Base-by-base conservation (phyloP, 768 basidiomycete species). In the Suillus paluster region DNA sequence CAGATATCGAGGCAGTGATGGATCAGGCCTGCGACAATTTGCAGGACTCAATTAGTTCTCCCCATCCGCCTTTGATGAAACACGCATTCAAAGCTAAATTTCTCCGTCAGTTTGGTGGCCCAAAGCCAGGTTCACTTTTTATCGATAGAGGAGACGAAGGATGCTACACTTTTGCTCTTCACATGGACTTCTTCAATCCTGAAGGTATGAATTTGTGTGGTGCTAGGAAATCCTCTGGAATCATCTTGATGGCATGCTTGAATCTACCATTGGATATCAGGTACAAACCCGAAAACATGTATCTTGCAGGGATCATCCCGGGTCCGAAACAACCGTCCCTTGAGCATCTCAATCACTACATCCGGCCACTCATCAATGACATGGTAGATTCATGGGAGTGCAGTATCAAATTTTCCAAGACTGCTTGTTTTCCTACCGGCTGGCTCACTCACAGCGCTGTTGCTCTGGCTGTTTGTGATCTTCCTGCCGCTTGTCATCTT, bases 161-260 rank as follows among this genome's bases (percentile, higher is more conserved):
- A 6, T 6, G 30, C 30, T 30, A 30, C 6, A 6, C 30, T 30
- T 30, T 30, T 6, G 30, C 30, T 6, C 65, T 79, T 3, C 62
- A 63, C 41, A 55, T 74, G 6, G 75, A 82, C 58, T 76, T 68
- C 57, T 79, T 79, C 68, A 79, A 80, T 57, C 74, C 75, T 0
- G 60, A 62, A n/a, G 62, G 62, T 0, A 75, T 73, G 63, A 74
- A 66, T 34, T 19, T 41, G n/a, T 60, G 67, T 4, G 73, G 76
- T 12, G 75, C 75, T 33, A 63, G 64, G 21, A 57, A 64, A 1
- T 77, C 73, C 4, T 59, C 73, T 12, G 75, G 77, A 3, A 64
- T 70, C 0, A 71, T 79, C 8, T 59, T 12, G 0, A 63, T 63
- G 58, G 61, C 63, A 1, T 69, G 63, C n/a, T 36, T 68, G 1